Percentiles rank a stretch among this genome's conserved stretches.
phyloP scores from a whole-genome alignment of 805 yeast species.

The Trichomonascus vanleenenianus region DNA sequence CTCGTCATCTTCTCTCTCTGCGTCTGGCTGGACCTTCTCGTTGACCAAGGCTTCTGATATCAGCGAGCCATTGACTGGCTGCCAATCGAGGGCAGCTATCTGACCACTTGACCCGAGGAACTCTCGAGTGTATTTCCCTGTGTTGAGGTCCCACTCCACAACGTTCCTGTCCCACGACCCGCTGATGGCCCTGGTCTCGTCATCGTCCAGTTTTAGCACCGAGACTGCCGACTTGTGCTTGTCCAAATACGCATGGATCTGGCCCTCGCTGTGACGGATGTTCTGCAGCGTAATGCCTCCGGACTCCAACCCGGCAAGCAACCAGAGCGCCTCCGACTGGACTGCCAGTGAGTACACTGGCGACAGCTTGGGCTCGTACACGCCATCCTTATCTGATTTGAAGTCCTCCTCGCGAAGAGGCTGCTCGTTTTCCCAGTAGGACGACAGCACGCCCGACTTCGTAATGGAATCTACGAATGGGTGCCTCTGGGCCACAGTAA shows the following conservation, averaged over 20 bases:
- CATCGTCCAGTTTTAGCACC: slow-evolving; percentile 51
- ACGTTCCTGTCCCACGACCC: slow-evolving; percentile 89
- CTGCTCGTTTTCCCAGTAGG: slow-evolving; percentile 96
- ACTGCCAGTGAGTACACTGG: slow-evolving; percentile 87
- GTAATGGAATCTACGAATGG: slow-evolving; percentile 78
- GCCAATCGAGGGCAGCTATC: slow-evolving; percentile 62
- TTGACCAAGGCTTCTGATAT: slow-evolving; percentile 12
- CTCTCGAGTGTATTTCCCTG: slow-evolving; percentile 46
- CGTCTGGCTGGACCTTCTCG: slow-evolving; percentile 4
- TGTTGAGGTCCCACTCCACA: slow-evolving; percentile 76
- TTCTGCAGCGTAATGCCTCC: slow-evolving; percentile 89
- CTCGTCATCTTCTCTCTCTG: slow-evolving; percentile 9
- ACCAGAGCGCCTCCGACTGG: slow-evolving; percentile 76
- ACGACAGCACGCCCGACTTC: slow-evolving; percentile 71
- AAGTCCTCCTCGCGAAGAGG: slow-evolving; percentile 49
- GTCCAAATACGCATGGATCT: slow-evolving; percentile 66
- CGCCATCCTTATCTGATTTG: slow-evolving; percentile 30
- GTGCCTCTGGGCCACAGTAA: slow-evolving; percentile 88
- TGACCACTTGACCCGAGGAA: slow-evolving; percentile 66
- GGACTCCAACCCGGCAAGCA: slow-evolving; percentile 61
- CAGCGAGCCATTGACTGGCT: slow-evolving; percentile 27
- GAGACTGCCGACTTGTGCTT: slow-evolving; percentile 72
- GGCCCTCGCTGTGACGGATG: slow-evolving; percentile 75
- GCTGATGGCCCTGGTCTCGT: slow-evolving; percentile 59
- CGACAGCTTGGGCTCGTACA: slow-evolving; percentile 41